These are phyloP conservation scores for Dothistroma pini DNA, from an alignment of 2,329 filamentous ascomycete species.

Conservation along the genomic window DNA sequence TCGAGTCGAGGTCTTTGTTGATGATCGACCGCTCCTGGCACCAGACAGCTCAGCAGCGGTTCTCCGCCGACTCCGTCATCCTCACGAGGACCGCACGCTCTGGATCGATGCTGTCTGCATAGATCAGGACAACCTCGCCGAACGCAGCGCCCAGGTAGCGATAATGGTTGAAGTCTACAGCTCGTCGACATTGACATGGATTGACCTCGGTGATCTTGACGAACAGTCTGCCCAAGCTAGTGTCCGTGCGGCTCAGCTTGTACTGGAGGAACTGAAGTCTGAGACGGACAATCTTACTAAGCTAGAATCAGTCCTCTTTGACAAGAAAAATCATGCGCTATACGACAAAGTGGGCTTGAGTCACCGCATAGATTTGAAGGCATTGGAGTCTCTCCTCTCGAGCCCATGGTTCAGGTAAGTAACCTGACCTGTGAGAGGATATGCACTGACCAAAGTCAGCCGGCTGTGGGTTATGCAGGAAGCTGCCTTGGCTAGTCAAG, in stretches of 20 bases:
- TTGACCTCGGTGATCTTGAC: neutral
- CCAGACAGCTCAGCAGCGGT: neutral
- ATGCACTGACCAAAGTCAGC: neutral
- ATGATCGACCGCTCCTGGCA: neutral
- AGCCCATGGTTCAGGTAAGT: neutral
- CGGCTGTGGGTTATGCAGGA: neutral
- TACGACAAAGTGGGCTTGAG: neutral
- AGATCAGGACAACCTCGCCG: neutral
- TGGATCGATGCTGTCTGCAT: slow-evolving; percentile 3
- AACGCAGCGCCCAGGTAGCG: slow-evolving; percentile 1
- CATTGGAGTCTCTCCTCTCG: neutral
- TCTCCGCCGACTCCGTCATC: neutral
- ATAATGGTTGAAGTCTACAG: neutral
- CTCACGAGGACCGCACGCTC: neutral
- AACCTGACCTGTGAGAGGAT: neutral
- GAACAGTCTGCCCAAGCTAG: neutral
- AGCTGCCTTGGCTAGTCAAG: neutral
- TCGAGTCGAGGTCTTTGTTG: neutral
- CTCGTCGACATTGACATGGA: neutral
- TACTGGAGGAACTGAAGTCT: neutral
- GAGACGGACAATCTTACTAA: neutral
- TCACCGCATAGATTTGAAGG: neutral
- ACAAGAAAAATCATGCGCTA: neutral
- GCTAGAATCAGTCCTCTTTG: neutral
- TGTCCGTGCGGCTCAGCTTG: neutral